Conservation (phyloP, 163 green algal species). For the Botryococcus braunii region DNA sequence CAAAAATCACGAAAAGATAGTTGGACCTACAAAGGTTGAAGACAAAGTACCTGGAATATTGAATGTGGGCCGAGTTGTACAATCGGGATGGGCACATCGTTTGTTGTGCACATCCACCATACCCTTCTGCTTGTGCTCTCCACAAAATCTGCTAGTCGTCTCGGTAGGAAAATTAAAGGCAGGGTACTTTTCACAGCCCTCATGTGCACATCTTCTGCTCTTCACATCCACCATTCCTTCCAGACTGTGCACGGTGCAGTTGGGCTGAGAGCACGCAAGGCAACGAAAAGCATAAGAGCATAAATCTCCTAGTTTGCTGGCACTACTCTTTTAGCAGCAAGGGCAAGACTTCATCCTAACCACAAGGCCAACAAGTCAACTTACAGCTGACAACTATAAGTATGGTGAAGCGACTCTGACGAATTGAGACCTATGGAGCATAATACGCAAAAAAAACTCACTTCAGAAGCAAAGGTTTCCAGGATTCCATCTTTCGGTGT, state of each 20-base stretch:
- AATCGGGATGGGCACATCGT: slow-evolving; percentile 6
- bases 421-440: not conserved
- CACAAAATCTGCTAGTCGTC: slow-evolving; percentile 2
- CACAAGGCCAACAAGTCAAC: too few relatives aligned
- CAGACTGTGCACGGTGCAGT: not conserved
- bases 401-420: not conserved
- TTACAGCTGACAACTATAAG: not conserved
- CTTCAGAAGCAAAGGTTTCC: not conserved
- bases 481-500: not conserved
- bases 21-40: too few relatives aligned
- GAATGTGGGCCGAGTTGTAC: slow-evolving; percentile 8
- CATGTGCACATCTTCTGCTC: not conserved
- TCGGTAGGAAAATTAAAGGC: slow-evolving; percentile 8
- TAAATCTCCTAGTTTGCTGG: not conserved
- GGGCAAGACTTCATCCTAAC: too few relatives aligned
- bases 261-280: not conserved
- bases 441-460: not conserved
- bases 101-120: slow-evolving; percentile 15
- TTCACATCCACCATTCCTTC: slow-evolving; percentile 16
- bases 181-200: slow-evolving; percentile 6
- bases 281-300: not conserved
- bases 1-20: too few relatives aligned
- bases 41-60: slow-evolving; percentile 7
- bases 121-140: slow-evolving; percentile 1
- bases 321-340: not conserved